Conservation (phyloP, 129 eudicot species). For the Lactuca sativa region DNA sequence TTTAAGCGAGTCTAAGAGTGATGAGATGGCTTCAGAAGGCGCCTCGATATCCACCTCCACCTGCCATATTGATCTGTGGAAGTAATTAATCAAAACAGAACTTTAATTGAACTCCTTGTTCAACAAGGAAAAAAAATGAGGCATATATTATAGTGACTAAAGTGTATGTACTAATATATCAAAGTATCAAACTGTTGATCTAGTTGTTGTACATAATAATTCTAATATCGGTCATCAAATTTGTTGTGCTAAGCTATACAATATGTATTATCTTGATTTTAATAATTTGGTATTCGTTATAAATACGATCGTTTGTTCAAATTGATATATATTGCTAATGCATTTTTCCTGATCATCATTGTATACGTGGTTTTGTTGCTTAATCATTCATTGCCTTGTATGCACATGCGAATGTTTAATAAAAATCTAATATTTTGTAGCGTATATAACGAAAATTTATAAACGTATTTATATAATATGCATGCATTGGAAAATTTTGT, state of each 20-base stretch:
- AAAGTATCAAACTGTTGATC: conserved; percentile 29
- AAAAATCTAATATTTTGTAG: too few species aligned
- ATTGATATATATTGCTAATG: not conserved
- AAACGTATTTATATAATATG: not conserved
- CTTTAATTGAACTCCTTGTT: conserved; percentile 16
- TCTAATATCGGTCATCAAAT: conserved; percentile 17
- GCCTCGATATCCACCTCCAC: conserved; percentile 45
- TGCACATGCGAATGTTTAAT: not conserved
- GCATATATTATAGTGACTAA: conserved; percentile 26
- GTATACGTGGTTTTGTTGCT: not conserved
- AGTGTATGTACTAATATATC: conserved; percentile 27
- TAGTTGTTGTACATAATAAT: conserved; percentile 40
- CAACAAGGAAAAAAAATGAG: conserved; percentile 10
- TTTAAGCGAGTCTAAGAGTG: conserved; percentile 43
- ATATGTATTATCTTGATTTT: conserved; percentile 8
- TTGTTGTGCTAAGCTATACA: conserved; percentile 26
- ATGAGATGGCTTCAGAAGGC: conserved; percentile 43
- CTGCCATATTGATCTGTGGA: conserved; percentile 53
- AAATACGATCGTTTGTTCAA: not conserved
- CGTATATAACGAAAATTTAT: not conserved
- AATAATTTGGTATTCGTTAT: conserved; percentile 13
- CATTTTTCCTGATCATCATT: not conserved
- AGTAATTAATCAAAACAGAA: conserved; percentile 23
- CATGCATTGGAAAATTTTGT: not conserved
- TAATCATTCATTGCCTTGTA: not conserved